Evolutionary conservation across 2,329 filamentous ascomycete genomes (phyloP).

Genomic region (Basipetospora chlamydospora): DNA sequence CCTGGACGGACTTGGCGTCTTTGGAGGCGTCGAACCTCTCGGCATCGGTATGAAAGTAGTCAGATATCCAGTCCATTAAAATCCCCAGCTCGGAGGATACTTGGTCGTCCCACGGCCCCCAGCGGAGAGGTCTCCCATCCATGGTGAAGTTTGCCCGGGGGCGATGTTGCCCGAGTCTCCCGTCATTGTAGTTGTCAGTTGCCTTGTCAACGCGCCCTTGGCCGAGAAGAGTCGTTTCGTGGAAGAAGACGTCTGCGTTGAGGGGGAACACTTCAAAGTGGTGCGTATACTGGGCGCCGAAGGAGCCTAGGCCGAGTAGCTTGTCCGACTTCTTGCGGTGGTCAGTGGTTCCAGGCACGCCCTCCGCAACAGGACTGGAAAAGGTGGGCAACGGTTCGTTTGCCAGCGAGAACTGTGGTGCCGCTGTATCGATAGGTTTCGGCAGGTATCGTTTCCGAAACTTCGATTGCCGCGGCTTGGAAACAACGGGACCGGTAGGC

Average conservation of each 20-base stretch:
- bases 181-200: constrained; percentile 15
- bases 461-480: constrained; percentile 15
- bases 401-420: constrained; percentile 37
- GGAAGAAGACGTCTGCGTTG: constrained; percentile 40
- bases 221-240: constrained; percentile 43
- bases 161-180: constrained; percentile 16
- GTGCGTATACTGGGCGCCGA: constrained; percentile 44
- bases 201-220: constrained; percentile 31
- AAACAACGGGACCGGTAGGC: no score
- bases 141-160: constrained; percentile 27
- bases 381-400: constrained; percentile 31
- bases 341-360: background rate
- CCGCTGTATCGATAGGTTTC: constrained; percentile 29
- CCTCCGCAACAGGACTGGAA: constrained; percentile 6
- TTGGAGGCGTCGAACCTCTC: constrained; percentile 7
- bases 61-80: constrained; percentile 42
- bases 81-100: constrained; percentile 48
- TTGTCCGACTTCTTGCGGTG: constrained; percentile 10
- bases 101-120: constrained; percentile 41
- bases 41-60: constrained; percentile 21
- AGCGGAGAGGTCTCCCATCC: constrained; percentile 32
- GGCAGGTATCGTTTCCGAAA: constrained; percentile 30
- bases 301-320: constrained; percentile 41
- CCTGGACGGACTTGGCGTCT: constrained; percentile 15
- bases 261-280: constrained; percentile 50